Evolutionary conservation across 208 protist species (phyloP).

Genomic region (Endotrypanum monterogeii): DNA sequence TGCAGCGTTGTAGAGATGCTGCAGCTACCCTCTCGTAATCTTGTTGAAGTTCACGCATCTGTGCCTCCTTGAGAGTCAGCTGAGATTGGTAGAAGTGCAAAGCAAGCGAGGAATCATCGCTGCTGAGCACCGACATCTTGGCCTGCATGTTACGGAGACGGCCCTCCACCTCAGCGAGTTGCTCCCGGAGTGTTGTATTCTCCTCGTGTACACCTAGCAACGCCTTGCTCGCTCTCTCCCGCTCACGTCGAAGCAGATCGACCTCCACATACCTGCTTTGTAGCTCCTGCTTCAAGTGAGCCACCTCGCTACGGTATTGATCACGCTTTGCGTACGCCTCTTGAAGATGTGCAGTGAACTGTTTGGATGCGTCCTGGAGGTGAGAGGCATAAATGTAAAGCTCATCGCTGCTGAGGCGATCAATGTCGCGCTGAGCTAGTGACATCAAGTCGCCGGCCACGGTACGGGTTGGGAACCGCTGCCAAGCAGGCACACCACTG

Average conservation of each 20-base stretch:
- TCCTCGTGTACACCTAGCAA: constrained; percentile 17
- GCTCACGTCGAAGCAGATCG: constrained; percentile 32
- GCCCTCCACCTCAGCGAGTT: constrained; percentile 25
- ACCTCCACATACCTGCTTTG: constrained; percentile 42
- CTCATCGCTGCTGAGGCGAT: constrained; percentile 45
- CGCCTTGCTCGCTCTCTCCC: not conserved
- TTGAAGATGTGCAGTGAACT: constrained; percentile 33
- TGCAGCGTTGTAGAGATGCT: constrained; percentile 5
- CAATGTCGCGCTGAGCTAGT: constrained; percentile 31
- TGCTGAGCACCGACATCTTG: constrained; percentile 17
- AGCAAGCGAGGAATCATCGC: constrained; percentile 17
- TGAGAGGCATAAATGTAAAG: constrained; percentile 52
- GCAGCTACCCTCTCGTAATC: constrained; percentile 4
- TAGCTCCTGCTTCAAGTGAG: constrained; percentile 53
- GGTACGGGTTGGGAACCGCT: not conserved
- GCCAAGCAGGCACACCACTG: constrained; percentile 16
- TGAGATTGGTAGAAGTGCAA: constrained; percentile 26
- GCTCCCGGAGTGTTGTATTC: constrained; percentile 24
- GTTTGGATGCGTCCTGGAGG: constrained; percentile 47
- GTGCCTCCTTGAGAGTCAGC: constrained; percentile 28
- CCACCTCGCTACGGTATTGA: constrained; percentile 61
- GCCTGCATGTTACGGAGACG: constrained; percentile 21
- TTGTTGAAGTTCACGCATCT: constrained; percentile 24
- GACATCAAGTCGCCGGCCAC: constrained; percentile 32
- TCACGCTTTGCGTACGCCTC: constrained; percentile 59